Conservation (phyloP, 2,329 filamentous ascomycete genomes). For the Plenodomus biglobosus region DNA sequence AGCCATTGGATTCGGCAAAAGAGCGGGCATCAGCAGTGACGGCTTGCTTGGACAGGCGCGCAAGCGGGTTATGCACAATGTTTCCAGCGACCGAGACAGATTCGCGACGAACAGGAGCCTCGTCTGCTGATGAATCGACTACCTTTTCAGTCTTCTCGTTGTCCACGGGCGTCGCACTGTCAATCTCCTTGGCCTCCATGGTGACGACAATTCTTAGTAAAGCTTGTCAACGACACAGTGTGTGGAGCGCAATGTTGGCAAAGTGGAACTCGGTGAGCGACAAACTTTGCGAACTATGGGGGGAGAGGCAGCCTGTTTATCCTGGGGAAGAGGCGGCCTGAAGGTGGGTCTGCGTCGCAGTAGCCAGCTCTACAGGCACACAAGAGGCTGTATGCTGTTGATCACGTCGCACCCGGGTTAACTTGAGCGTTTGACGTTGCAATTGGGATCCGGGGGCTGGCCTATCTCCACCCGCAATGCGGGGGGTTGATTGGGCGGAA, state of each 20-base stretch:
- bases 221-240: slow-evolving; percentile 1
- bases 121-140: neutral
- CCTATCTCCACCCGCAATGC: neutral
- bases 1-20: slow-evolving; percentile 63
- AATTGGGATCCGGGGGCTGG: neutral
- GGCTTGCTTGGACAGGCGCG: slow-evolving; percentile 52
- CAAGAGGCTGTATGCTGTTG: neutral
- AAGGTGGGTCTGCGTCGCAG: neutral
- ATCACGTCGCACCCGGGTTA: neutral
- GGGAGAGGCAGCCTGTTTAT: neutral
- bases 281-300: neutral
- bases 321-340: neutral
- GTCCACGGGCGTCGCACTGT: neutral
- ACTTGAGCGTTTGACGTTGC: neutral
- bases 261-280: neutral
- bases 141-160: slow-evolving; percentile 2
- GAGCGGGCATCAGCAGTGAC: slow-evolving; percentile 59
- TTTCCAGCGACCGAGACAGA: slow-evolving; percentile 46
- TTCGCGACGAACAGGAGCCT: slow-evolving; percentile 23
- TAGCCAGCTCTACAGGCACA: neutral
- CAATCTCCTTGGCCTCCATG: slow-evolving; percentile 4
- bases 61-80: slow-evolving; percentile 51
- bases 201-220: slow-evolving; percentile 2
- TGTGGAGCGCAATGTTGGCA: neutral
- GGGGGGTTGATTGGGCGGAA: neutral